Evolutionary conservation across 2,329 filamentous ascomycete genomes (phyloP), one percentile per base, ranked within the genome.

Genomic region (Scopulariopsis brevicaulis): DNA sequence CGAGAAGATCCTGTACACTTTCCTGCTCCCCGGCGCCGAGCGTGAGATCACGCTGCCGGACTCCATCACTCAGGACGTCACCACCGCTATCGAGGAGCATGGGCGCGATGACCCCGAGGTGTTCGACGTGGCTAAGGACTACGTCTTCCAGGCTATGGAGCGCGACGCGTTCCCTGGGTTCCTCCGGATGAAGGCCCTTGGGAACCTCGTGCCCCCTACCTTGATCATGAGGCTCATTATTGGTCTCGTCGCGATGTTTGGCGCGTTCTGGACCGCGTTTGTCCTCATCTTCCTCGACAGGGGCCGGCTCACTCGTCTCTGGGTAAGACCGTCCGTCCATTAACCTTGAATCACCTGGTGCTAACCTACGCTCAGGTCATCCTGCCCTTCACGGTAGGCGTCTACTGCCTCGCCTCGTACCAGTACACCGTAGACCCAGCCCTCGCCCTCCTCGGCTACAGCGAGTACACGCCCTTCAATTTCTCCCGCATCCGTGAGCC

Each of bases 141-240:
- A 97, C 70, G 94, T 97, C 62, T 99, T 97, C 72, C 95, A 99
- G 73, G 95, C 95, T 37, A 99, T 99, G 94, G 95, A 99, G 74
- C 84, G 95, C 58, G 94, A 99, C 74, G 94, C 95, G n/a, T 99
- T 96, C 69, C 94, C 95, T 0, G 93, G 93, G 1, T 99, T 99
- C 73, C 79, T 99, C 60, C 83, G 93, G 68, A 90, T 90, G 74
- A 97, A 97, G 74, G 94, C 94, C 2, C 79, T 99, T 25, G 95
- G 95, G 60, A 99, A 99, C 67, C 80, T 99, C 15, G 93, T 99
- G 32, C 94, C 93, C 3, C 84, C 93, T 18, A 96, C 90, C 53
- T 86, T 96, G 64, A 84, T 97, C 68, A 79, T 95, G 64, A 83
- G 94, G 57, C 77, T 97, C 56, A 90, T 96, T 53, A 70, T 96